A percentile compares a stretch with the other conserved stretches of the same genome.
These are phyloP conservation scores for Saccharomycopsis synnaedendra DNA, from an alignment of 805 yeast genomes.

Conservation along the genomic window DNA sequence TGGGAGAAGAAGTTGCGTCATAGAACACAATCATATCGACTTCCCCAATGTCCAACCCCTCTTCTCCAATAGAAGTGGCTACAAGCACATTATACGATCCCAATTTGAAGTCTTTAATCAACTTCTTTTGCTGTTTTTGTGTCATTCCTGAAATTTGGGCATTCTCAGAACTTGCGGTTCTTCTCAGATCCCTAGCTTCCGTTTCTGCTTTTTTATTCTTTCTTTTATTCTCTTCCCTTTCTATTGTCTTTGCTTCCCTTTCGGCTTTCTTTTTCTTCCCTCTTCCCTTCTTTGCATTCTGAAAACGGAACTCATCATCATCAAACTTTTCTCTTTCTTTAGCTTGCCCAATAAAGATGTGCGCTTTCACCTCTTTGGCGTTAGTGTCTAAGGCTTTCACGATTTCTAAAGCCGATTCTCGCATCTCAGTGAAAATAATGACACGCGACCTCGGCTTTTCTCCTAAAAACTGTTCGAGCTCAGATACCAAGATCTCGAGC, in stretches of 20 bases:
- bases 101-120: slow-evolving; percentile 58
- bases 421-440: slow-evolving; percentile 76
- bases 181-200: slow-evolving; percentile 25
- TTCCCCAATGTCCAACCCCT: slow-evolving; percentile 96
- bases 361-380: slow-evolving; percentile 41
- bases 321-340: slow-evolving; percentile 61
- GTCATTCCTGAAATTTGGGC: slow-evolving; percentile 83
- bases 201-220: slow-evolving; percentile 22
- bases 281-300: slow-evolving; percentile 33
- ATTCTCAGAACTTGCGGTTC: slow-evolving; percentile 56
- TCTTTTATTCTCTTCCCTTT: slow-evolving; percentile 23
- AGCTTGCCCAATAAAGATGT: slow-evolving; percentile 89
- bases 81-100: slow-evolving; percentile 75
- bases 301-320: slow-evolving; percentile 35
- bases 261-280: slow-evolving; percentile 25
- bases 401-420: slow-evolving; percentile 87
- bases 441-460: slow-evolving; percentile 45
- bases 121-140: slow-evolving; percentile 76
- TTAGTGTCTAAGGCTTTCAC: slow-evolving; percentile 47
- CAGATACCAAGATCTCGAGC: slow-evolving; percentile 44
- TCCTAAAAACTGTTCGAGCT: slow-evolving; percentile 44
- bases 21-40: slow-evolving; percentile 89
- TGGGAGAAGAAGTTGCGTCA: slow-evolving; percentile 89
- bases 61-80: slow-evolving; percentile 97
- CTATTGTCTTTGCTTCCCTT: slow-evolving; percentile 1